Evolutionary conservation across 2,329 filamentous ascomycete species (phyloP).

Genomic region (Trichoderma semiorbis): DNA sequence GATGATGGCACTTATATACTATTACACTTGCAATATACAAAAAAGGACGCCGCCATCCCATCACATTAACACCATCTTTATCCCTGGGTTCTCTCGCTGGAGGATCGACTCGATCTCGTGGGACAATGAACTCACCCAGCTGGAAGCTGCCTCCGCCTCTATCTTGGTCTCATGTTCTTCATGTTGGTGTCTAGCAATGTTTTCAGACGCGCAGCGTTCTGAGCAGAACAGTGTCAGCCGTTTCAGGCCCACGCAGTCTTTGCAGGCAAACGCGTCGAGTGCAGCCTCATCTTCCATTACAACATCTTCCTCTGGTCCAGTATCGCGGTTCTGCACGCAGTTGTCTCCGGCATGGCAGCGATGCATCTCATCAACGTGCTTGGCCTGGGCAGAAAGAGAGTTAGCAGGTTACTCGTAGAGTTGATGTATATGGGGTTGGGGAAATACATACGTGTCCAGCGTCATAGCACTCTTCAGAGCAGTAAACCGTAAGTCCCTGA

Average conservation of each 20-base stretch:
- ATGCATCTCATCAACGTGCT: conserved; percentile 39
- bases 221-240: conserved; percentile 42
- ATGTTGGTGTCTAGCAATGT: conserved; percentile 41
- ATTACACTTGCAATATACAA: not conserved
- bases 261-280: conserved; percentile 37
- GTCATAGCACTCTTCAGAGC: conserved; percentile 41
- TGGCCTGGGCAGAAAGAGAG: conserved; percentile 29
- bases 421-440: no score
- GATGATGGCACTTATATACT: not conserved
- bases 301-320: conserved; percentile 35
- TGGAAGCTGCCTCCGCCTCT: conserved; percentile 23
- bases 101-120: conserved; percentile 29
- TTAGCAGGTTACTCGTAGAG: conserved; percentile 23
- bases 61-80: conserved; percentile 28
- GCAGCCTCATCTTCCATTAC: conserved; percentile 38
- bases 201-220: conserved; percentile 38
- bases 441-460: conserved; percentile 40
- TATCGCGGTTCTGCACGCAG: conserved; percentile 36
- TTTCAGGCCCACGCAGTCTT: conserved; percentile 39
- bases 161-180: conserved; percentile 30
- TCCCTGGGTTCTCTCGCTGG: conserved; percentile 32
- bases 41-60: not conserved
- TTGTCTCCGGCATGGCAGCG: conserved; percentile 40
- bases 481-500: conserved; percentile 41
- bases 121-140: conserved; percentile 24